Percentiles rank a stretch among this genome's conserved stretches.
Evolutionary conservation across 371 early-diverging fungal species (phyloP).

Genomic region (Mortierella sp.): DNA sequence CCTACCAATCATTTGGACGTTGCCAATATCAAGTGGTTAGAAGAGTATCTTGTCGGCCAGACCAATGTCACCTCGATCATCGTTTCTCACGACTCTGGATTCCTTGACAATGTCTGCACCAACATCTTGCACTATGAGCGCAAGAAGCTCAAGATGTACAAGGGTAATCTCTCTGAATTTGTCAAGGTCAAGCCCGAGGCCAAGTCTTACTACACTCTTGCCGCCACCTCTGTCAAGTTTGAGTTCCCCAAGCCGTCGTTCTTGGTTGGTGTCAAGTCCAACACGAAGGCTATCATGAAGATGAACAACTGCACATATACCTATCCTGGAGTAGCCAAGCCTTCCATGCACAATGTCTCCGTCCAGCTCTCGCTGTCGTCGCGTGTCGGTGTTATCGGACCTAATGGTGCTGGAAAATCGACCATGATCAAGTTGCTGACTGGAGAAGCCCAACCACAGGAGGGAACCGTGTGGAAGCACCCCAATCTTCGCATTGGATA

Average conservation of each 20-base stretch:
- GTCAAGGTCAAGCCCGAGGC: conserved; percentile 67
- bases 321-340: conserved; percentile 73
- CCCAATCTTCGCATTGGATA: conserved; percentile 85
- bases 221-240: conserved; percentile 74
- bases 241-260: conserved; percentile 81
- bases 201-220: conserved; percentile 77
- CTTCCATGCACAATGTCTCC: conserved; percentile 69
- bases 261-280: conserved; percentile 78
- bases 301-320: conserved; percentile 73
- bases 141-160: conserved; percentile 74
- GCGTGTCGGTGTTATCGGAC: conserved; percentile 84
- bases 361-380: conserved; percentile 77
- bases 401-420: conserved; percentile 88
- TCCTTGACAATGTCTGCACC: conserved; percentile 86
- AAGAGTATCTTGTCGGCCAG: conserved; percentile 78
- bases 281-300: conserved; percentile 81
- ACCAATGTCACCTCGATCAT: conserved; percentile 85
- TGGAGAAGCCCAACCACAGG: conserved; percentile 73
- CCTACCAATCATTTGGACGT: conserved; percentile 95
- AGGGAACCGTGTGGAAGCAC: conserved; percentile 75
- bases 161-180: conserved; percentile 77
- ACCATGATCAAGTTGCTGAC: conserved; percentile 87
- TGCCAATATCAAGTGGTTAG: conserved; percentile 84
- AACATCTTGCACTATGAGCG: conserved; percentile 83
- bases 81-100: conserved; percentile 89